Conservation (phyloP, 2,329 filamentous ascomycete species). For the Pseudogymnoascus sp. region DNA sequence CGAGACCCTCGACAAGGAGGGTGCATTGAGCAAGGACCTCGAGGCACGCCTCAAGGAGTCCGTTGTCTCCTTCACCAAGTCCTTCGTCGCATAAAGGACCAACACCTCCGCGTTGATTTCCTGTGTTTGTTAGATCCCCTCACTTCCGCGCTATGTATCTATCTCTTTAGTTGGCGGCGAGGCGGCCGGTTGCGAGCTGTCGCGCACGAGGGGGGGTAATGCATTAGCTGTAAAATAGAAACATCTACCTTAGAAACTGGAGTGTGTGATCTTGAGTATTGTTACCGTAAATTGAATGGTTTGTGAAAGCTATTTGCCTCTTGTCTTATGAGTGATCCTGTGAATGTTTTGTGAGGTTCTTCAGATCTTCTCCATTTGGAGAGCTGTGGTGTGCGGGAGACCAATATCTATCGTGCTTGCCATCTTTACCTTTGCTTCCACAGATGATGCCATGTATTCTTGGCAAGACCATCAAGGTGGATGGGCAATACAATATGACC, state of each 20-base stretch:
- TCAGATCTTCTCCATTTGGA: no score
- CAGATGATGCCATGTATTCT: not conserved
- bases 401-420: not conserved
- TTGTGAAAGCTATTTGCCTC: not conserved
- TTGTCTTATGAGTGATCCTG: not conserved
- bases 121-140: slow-evolving; percentile 8
- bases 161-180: slow-evolving; percentile 9
- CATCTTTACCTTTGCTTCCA: not conserved
- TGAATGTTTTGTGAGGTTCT: not conserved
- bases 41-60: slow-evolving; percentile 76
- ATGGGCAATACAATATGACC: not conserved
- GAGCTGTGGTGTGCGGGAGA: not conserved
- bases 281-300: slow-evolving; percentile 7
- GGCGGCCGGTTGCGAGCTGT: slow-evolving; percentile 7
- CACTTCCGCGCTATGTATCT: slow-evolving; percentile 9
- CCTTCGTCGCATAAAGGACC: slow-evolving; percentile 51
- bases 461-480: not conserved
- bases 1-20: slow-evolving; percentile 87
- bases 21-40: slow-evolving; percentile 87
- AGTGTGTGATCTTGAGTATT: slow-evolving; percentile 6
- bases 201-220: slow-evolving; percentile 9
- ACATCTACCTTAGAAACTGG: slow-evolving; percentile 10
- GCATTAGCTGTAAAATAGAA: slow-evolving; percentile 12
- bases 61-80: slow-evolving; percentile 80
- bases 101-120: slow-evolving; percentile 11